Evolutionary conservation across 2,329 filamentous ascomycete species (phyloP).

Genomic region (Tolypocladium tundrense): DNA sequence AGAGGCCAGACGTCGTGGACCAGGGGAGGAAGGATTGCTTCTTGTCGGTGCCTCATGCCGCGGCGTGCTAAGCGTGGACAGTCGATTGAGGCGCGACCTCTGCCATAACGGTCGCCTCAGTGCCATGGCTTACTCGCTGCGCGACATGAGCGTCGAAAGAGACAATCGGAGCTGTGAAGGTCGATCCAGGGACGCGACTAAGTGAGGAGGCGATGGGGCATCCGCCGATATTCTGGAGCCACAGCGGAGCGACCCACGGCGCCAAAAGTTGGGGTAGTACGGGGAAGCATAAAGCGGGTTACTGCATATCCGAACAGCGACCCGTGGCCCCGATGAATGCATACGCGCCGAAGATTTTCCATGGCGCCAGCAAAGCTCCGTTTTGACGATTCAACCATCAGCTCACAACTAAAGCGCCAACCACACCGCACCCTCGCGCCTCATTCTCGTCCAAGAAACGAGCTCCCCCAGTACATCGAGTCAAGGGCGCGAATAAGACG

Average conservation of each 20-base stretch:
- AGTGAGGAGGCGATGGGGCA: background rate
- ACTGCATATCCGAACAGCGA: background rate
- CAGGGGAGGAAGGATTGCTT: constrained; percentile 11
- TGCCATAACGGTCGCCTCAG: constrained; percentile 14
- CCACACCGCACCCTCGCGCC: background rate
- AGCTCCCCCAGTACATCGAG: background rate
- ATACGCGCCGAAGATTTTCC: constrained; percentile 11
- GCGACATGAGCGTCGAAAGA: background rate
- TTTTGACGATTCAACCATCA: constrained; percentile 2
- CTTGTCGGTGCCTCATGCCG: constrained; percentile 12
- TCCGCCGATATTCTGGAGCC: background rate
- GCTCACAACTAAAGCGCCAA: background rate
- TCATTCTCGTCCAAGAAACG: background rate
- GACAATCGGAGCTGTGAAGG: background rate
- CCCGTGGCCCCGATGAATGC: background rate
- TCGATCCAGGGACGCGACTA: background rate
- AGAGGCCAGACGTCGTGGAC: constrained; percentile 15
- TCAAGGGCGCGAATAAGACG: background rate
- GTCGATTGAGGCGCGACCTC: constrained; percentile 12
- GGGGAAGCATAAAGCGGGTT: background rate
- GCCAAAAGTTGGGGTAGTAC: constrained; percentile 4
- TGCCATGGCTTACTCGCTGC: constrained; percentile 14
- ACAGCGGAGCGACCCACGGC: constrained; percentile 1
- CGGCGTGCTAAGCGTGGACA: constrained; percentile 8
- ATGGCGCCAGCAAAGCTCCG: constrained; percentile 1